Evolutionary conservation across 176 grass and related monocot species (phyloP), one percentile per base, ranked within the genome.

Genomic region (Avena insularis): DNA sequence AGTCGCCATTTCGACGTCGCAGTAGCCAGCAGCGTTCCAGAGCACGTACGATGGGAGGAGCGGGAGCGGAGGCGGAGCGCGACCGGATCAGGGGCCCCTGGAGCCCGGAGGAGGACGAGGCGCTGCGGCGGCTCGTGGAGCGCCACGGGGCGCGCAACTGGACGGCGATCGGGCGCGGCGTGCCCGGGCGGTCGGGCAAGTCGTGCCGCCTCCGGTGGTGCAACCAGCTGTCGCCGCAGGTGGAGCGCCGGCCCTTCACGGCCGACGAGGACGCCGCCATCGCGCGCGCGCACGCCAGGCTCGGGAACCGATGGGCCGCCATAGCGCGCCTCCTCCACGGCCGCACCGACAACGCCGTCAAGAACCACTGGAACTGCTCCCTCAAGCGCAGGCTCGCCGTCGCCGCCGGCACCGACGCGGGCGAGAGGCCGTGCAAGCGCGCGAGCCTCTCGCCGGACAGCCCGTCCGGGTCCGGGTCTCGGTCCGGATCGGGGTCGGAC

Each of bases 351-450:
- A 99, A 99, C 90, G 94, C 97, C 79, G 95, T 99, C 23, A 99
- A 99, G 89, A 99, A 99, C 82, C 97, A 99, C 77, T 99, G 97
- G 94, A 99, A 99, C 78, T 99, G 94, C 70, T 95, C 97, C 12
- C 94, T 99, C 46, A 98, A 98, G 91, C 92, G 96, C 12, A 91
- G 90, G 93, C 85, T 92, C 77, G 62, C 21, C 6, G 19, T 8
- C 31, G 40, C 4, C 13, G 48, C 3, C 20, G 14, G 8, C 15
- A 40, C 38, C 29, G 8, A 1, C 27, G 8, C 23, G 1, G 51
- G 2, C 7, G 38, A 61, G 57, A 8, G 88, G 50, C 84, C 93
- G 1, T 35, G 76, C 51, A 85, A 95, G 90, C 85, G 96, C 5
- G 11, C 13, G 12, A 90, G 86, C 85, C 31, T 88, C 87, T 31